Evolutionary conservation across 305 asterid genomes (phyloP), one percentile per base, ranked within the genome.

Genomic region (Solanum hybrid): DNA sequence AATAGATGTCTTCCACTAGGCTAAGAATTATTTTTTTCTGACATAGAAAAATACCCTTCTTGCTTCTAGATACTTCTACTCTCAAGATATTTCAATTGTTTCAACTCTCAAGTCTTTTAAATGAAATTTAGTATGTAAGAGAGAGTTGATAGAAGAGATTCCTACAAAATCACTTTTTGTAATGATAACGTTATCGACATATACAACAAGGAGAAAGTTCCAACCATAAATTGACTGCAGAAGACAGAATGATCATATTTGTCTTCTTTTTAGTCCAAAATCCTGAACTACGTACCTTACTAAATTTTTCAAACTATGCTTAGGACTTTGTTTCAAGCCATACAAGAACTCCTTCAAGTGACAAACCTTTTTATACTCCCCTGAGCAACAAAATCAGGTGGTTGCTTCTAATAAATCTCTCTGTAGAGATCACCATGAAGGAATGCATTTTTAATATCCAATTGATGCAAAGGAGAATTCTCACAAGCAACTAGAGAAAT

Each of bases 401-500:
- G 10, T 51, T 51, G 66, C 0, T 51, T 16, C 66, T 51, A 6
- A 51, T 51, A 0, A 51, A 51, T 2, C 66, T 51, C 66, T 51
- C 0, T 2, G 2, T 51, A 16, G 66, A 16, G 4, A 51, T 0
- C n/a, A 0, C n/a, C 66, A 0, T 51, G 9, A 51, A 17, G 10
- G 4, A 51, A 51, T 16, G 66, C n/a, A 51, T 51, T 51, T 51
- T 51, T 51, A 51, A 51, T 51, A 0, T 51, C 0, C 0, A 51
- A 51, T 0, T 51, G 66, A 51, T 51, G 66, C n/a, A 51, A 51
- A 51, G 4, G n/a, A 51, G n/a, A 16, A 51, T 51, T 51, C 66
- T 6, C n/a, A 51, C 16, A 51, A 51, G 0, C 66, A 51, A 51
- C 10, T 51, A 51, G 66, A 51, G 66, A 51, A 51, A 51, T 51